Base-by-base conservation (phyloP, 345 rosid genomes). In the Salix caprea region DNA sequence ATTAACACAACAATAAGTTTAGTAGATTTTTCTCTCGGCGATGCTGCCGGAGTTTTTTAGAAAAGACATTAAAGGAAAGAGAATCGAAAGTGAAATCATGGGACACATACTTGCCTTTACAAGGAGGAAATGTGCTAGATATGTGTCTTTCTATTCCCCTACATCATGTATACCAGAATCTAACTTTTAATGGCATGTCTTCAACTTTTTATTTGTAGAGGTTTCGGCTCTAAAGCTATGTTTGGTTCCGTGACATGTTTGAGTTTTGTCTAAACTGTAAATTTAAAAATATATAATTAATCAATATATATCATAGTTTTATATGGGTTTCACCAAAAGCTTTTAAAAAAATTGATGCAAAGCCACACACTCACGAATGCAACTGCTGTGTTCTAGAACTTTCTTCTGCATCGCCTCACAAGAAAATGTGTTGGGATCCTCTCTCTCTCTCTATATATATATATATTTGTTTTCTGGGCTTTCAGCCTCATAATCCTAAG, bases 391-490 rank as follows among this genome's bases (percentile, higher is more conserved):
- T 40, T 40, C 44, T 40, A 40, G 50, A 46, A 46, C 14, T 46
- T 46, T 15, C 50, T 13, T 44, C 4, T 4, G 50, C 13, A 13
- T 44, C 1, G 16, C 16, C 50, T 46, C 13, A 0, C 16, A 0
- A 13, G 14, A 46, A 46, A 11, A 46, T 4, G 50, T 46, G 14
- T 5, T 34, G 37, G 37, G 37, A 34, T 34, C 37, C 37, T 0
- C 37, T 34, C 4, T 4, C 50, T 44, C 16, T 1, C 4, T 12
- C 18, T 3, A 1, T 2, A 0, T 2, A 2, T 3, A 1, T 2
- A 0, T 2, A 2, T 16, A 46, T n/a, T n/a, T 58, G 11, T 58
- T n/a, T 58, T 23, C 0, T 8, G 28, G 62, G 64, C 64, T 52
- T 52, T 52, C 58, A 52, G 23, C 9, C 23, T 52, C 56, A 0